Evolutionary conservation across 2,329 filamentous ascomycete genomes (phyloP).

Genomic region (Bisporella sp.): DNA sequence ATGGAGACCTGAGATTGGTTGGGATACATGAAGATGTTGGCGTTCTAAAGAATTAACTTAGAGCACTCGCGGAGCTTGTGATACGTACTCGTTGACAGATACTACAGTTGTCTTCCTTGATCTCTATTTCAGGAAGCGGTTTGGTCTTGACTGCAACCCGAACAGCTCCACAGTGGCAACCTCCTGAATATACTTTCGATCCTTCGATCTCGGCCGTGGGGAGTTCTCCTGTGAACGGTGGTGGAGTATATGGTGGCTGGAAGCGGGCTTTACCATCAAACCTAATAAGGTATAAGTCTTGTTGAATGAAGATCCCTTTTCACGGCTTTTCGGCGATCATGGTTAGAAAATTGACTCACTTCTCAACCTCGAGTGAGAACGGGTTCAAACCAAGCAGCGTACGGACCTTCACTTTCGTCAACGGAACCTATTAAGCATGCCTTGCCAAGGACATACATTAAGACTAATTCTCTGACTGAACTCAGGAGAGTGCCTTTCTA

Average conservation of each 20-base stretch:
- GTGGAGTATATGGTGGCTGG: background rate
- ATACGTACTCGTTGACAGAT: background rate
- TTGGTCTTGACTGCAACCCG: background rate
- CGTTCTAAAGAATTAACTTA: background rate
- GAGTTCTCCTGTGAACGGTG: background rate
- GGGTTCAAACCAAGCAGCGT: background rate
- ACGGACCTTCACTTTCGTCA: background rate
- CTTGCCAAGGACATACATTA: slow-evolving; percentile 30
- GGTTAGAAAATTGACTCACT: background rate
- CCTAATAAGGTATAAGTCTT: background rate
- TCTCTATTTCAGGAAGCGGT: background rate
- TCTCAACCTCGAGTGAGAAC: background rate
- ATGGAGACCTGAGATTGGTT: background rate
- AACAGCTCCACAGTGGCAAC: background rate
- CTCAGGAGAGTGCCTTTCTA: slow-evolving; percentile 19
- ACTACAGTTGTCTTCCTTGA: background rate
- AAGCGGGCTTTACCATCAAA: background rate
- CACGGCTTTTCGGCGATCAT: no score
- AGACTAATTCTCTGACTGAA: slow-evolving; percentile 26
- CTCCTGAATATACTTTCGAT: background rate
- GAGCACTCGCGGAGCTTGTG: background rate
- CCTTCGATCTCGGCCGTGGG: background rate
- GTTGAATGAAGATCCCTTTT: background rate
- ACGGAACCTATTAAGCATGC: background rate
- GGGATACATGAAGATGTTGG: background rate